Evolutionary conservation across 495 filamentous ascomycete genomes (phyloP).

Genomic region (Penicillium manginii): DNA sequence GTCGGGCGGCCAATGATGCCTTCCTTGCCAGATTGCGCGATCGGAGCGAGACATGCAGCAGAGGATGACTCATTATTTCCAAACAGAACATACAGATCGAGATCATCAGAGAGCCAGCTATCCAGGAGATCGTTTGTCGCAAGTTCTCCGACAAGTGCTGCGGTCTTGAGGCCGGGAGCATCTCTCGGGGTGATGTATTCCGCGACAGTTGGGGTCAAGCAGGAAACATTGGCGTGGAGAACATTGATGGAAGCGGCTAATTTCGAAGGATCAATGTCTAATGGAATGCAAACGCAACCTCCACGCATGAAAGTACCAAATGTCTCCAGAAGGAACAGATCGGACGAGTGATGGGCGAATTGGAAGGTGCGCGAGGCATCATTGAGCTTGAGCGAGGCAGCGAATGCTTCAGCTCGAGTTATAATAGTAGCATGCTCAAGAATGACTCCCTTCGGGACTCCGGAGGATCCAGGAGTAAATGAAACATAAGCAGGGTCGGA

Average conservation of each 20-base stretch:
- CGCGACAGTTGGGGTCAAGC: slow-evolving; percentile 52
- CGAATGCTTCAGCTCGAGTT: slow-evolving; percentile 52
- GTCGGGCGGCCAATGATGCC: slow-evolving; percentile 29
- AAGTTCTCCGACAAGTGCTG: slow-evolving; percentile 45
- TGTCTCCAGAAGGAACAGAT: slow-evolving; percentile 44
- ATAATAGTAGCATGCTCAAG: slow-evolving; percentile 46
- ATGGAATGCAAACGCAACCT: slow-evolving; percentile 50
- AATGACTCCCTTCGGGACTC: slow-evolving; percentile 43
- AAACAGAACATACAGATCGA: slow-evolving; percentile 36
- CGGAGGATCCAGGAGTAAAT: slow-evolving; percentile 53
- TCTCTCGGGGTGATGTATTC: slow-evolving; percentile 46
- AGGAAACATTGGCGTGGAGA: slow-evolving; percentile 35
- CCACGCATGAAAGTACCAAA: slow-evolving; percentile 45
- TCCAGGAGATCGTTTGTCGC: slow-evolving; percentile 6
- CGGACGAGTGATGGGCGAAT: slow-evolving; percentile 52
- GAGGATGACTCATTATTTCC: slow-evolving; percentile 44
- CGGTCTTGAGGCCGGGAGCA: slow-evolving; percentile 41
- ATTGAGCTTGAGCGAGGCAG: slow-evolving; percentile 47
- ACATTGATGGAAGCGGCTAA: slow-evolving; percentile 39
- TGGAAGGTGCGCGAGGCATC: slow-evolving; percentile 60
- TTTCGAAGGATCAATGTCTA: slow-evolving; percentile 32
- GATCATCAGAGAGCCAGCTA: slow-evolving; percentile 32
- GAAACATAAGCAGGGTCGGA: slow-evolving; percentile 53
- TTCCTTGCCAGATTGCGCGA: slow-evolving; percentile 8
- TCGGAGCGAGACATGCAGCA: slow-evolving; percentile 26